These are phyloP conservation scores for Flagelloscypha sp. DNA, from an alignment of 768 basidiomycete genomes.

Conservation along the genomic window DNA sequence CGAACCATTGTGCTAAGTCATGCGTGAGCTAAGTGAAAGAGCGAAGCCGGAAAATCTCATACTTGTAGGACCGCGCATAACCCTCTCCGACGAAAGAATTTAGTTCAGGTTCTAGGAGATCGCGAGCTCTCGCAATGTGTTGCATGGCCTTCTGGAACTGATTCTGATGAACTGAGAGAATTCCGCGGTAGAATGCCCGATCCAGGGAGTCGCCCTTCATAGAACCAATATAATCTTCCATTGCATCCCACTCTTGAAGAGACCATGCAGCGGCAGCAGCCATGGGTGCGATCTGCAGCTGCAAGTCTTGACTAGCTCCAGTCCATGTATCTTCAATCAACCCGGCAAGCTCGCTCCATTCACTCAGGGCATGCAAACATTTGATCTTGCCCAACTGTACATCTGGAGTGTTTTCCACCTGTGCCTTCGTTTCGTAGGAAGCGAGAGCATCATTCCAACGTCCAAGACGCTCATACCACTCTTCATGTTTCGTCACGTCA, in stretches of 20 bases:
- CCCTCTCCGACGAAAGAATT: constrained; percentile 90
- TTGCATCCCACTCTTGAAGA: constrained; percentile 91
- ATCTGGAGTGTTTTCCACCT: constrained; percentile 65
- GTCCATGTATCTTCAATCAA: constrained; percentile 88
- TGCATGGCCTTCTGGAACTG: constrained; percentile 86
- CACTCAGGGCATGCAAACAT: constrained; percentile 92
- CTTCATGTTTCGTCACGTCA: constrained; percentile 87
- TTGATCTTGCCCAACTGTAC: constrained; percentile 88
- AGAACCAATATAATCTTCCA: constrained; percentile 93
- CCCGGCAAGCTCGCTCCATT: constrained; percentile 87
- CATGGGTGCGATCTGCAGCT: constrained; percentile 89
- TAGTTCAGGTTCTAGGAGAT: constrained; percentile 84
- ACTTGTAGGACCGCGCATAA: constrained; percentile 98
- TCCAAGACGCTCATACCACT: constrained; percentile 96
- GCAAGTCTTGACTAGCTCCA: constrained; percentile 73
- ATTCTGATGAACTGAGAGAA: constrained; percentile 91
- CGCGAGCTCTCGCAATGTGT: constrained; percentile 90
- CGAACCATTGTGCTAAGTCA: constrained; percentile 79
- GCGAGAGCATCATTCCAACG: constrained; percentile 90
- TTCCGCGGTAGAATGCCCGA: constrained; percentile 91
- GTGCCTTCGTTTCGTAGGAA: constrained; percentile 74
- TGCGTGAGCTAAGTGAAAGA: constrained; percentile 2
- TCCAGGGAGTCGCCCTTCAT: constrained; percentile 94
- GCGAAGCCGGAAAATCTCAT: constrained; percentile 17
- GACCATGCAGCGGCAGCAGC: constrained; percentile 98